These are phyloP conservation scores for Scutellaria barbata DNA, from an alignment of 257 asterid genomes.

Conservation along the genomic window DNA sequence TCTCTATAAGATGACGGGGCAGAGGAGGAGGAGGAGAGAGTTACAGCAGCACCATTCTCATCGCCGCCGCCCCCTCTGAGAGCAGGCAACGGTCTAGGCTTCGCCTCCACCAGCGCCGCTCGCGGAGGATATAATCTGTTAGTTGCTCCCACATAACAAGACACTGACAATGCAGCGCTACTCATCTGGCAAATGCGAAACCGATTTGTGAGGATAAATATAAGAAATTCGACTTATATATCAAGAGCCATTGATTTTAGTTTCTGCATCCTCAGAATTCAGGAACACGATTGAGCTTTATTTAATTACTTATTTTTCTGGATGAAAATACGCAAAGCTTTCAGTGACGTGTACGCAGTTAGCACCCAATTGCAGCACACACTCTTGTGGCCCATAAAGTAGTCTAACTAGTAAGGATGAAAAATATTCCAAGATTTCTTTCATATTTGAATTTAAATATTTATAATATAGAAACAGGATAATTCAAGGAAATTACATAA, in stretches of 20 bases:
- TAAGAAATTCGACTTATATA: neutral
- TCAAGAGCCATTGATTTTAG: neutral
- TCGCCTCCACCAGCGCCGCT: slow-evolving; percentile 78
- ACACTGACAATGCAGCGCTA: slow-evolving; percentile 38
- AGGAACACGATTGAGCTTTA: neutral
- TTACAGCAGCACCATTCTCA: slow-evolving; percentile 29
- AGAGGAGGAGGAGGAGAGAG: slow-evolving; percentile 41
- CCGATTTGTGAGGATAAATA: neutral
- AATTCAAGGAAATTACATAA: too few species aligned
- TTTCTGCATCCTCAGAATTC: neutral
- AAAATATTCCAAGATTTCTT: too few species aligned
- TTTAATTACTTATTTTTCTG: slow-evolving; percentile 23
- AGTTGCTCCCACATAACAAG: slow-evolving; percentile 34
- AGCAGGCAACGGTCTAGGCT: slow-evolving; percentile 57
- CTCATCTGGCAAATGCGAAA: slow-evolving; percentile 36
- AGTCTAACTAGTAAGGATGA: neutral
- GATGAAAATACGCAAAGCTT: slow-evolving; percentile 26
- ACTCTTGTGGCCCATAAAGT: slow-evolving; percentile 3
- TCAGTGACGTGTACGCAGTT: slow-evolving; percentile 32
- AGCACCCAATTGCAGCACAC: slow-evolving; percentile 16
- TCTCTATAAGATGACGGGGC: slow-evolving; percentile 50
- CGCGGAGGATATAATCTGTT: slow-evolving; percentile 40
- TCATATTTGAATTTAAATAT: too few species aligned
- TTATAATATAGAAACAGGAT: too few species aligned
- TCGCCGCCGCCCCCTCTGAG: slow-evolving; percentile 43